phyloP scores from a whole-genome alignment of 768 basidiomycete genomes.

The Rhizopogon vesiculosus region DNA sequence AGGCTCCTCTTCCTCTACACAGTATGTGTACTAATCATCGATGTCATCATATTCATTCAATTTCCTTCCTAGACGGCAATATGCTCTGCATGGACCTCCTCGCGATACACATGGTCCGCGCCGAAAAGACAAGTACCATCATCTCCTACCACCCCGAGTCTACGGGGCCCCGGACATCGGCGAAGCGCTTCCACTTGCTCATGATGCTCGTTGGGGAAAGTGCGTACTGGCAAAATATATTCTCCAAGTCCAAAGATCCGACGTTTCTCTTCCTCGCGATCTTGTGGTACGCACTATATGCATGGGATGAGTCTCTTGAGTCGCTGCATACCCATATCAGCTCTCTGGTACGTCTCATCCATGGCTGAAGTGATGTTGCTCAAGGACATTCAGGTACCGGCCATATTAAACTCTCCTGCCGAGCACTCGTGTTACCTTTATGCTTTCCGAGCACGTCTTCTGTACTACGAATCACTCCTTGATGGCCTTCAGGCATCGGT shows the following conservation, averaged over 20 bases:
- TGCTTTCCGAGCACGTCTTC: conserved; percentile 50
- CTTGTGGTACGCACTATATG: conserved; percentile 57
- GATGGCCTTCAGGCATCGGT: conserved; percentile 50
- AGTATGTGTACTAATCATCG: conserved; percentile 33
- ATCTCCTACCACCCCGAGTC: conserved; percentile 26
- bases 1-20: conserved; percentile 36
- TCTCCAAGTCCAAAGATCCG: conserved; percentile 34
- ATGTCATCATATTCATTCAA: neutral
- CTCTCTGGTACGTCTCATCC: conserved; percentile 34
- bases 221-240: conserved; percentile 28
- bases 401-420: conserved; percentile 35
- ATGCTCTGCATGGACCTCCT: conserved; percentile 40
- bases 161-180: conserved; percentile 11
- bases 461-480: conserved; percentile 50
- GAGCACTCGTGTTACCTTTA: conserved; percentile 49
- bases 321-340: conserved; percentile 45
- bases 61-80: conserved; percentile 10
- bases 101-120: conserved; percentile 47
- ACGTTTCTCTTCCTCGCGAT: conserved; percentile 50
- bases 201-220: conserved; percentile 26
- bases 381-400: conserved; percentile 34
- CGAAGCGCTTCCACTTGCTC: conserved; percentile 21
- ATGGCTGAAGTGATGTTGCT: neutral
- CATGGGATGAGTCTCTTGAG: conserved; percentile 60
- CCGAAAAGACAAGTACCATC: conserved; percentile 15